phyloP scores from a whole-genome alignment of 2,329 filamentous ascomycete species.

The Blumeriella jaapii region DNA sequence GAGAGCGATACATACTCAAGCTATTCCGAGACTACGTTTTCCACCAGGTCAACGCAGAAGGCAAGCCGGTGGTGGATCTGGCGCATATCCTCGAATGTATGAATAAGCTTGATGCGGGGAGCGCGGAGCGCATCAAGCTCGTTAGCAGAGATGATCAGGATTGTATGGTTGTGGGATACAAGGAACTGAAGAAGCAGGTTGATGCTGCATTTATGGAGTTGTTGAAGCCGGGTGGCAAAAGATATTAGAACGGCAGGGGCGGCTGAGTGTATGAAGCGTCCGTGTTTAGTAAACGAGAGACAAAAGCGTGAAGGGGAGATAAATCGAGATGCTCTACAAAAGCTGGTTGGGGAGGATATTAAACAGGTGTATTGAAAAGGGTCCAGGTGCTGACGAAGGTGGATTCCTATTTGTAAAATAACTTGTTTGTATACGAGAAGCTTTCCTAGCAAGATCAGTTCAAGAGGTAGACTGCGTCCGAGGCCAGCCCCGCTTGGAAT shows the following conservation, averaged over 20 bases:
- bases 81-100: conserved; percentile 78
- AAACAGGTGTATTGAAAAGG: too few relatives aligned
- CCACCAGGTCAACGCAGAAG: conserved; percentile 81
- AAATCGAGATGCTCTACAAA: too few relatives aligned
- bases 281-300: not conserved
- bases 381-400: not conserved
- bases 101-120: conserved; percentile 86
- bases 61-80: conserved; percentile 72
- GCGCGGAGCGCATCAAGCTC: conserved; percentile 74
- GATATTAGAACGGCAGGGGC: conserved; percentile 5
- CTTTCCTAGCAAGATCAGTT: too few relatives aligned
- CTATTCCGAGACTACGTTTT: conserved; percentile 96
- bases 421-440: too few relatives aligned
- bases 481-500: too few relatives aligned
- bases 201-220: conserved; percentile 47
- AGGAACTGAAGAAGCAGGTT: conserved; percentile 66
- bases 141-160: conserved; percentile 86
- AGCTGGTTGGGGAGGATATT: too few relatives aligned
- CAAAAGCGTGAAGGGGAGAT: too few relatives aligned
- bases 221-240: conserved; percentile 15
- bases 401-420: too few relatives aligned
- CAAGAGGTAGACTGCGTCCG: too few relatives aligned
- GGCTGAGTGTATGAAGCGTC: not conserved
- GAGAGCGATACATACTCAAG: conserved; percentile 85
- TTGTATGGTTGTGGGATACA: conserved; percentile 78